Conservation (phyloP, 768 basidiomycete genomes). For the Coprinopsis sp. region DNA sequence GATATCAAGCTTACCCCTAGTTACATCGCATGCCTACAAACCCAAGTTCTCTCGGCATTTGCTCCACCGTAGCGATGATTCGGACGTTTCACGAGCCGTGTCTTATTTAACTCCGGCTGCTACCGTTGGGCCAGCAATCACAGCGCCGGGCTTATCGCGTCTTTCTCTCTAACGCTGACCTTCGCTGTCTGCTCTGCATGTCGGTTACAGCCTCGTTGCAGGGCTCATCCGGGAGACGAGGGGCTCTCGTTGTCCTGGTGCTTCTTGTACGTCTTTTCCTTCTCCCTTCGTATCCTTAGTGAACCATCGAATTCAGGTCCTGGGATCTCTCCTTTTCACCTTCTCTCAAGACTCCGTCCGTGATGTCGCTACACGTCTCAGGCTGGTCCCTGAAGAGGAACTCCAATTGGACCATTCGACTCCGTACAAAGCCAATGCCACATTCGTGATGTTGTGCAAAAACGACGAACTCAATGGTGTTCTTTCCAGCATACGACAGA, state of each 20-base stretch:
- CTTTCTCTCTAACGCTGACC: not conserved
- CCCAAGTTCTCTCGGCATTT: not conserved
- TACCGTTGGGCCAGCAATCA: not conserved
- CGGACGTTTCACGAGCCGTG: not conserved
- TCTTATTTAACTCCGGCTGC: not conserved
- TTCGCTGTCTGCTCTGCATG: not conserved
- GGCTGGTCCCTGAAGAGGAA: not conserved
- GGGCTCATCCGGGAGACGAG: conserved; percentile 1
- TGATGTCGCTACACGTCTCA: not conserved
- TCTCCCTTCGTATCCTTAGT: not conserved
- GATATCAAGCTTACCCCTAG: not conserved
- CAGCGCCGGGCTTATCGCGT: not conserved
- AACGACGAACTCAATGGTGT: conserved; percentile 52
- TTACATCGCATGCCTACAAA: not conserved
- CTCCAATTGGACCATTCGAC: not conserved
- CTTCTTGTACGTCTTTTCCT: not conserved
- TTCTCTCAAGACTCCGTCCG: not conserved
- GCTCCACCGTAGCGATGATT: not conserved
- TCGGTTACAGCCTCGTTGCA: not conserved
- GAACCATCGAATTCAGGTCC: not conserved
- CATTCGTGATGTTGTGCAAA: conserved; percentile 69
- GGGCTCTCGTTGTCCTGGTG: not conserved
- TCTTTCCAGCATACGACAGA: conserved; percentile 53
- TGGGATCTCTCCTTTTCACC: not conserved
- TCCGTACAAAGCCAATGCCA: conserved; percentile 55